These are phyloP conservation scores for Aegilops bicornis DNA, from an alignment of 176 grass and related monocot species.

Conservation along the genomic window DNA sequence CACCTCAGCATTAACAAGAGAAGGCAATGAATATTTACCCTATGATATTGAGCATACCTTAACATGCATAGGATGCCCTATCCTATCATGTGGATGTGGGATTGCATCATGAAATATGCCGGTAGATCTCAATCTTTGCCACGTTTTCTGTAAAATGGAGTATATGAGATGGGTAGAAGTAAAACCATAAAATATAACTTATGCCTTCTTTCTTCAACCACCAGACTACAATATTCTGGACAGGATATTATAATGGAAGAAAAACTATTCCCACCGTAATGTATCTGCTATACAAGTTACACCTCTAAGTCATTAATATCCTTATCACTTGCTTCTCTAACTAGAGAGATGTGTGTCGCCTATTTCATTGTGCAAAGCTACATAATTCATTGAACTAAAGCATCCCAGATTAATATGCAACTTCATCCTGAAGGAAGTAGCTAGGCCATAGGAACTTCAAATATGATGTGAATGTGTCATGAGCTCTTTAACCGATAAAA, in stretches of 20 bases:
- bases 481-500: constrained; percentile 4
- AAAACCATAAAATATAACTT: constrained; percentile 2
- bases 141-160: constrained; percentile 67
- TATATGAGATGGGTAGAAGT: constrained; percentile 4
- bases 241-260: background rate
- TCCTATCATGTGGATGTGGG: constrained; percentile 60
- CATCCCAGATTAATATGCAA: constrained; percentile 7
- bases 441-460: background rate
- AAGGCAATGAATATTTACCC: background rate
- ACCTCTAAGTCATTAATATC: background rate
- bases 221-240: background rate
- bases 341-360: background rate
- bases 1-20: background rate
- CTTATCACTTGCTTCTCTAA: constrained; percentile 6
- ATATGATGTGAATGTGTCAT: constrained; percentile 5
- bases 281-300: background rate
- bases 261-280: constrained; percentile 8
- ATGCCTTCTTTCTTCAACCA: background rate
- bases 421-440: background rate
- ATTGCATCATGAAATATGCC: constrained; percentile 88
- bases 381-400: background rate
- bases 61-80: constrained; percentile 84
- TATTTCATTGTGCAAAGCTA: background rate
- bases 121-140: constrained; percentile 64
- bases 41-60: constrained; percentile 54